A percentile compares a stretch with the other conserved stretches of the same genome.
These are phyloP conservation scores for Pseudogymnoascus sp. DNA, from an alignment of 2,329 filamentous ascomycete genomes.

Conservation along the genomic window DNA sequence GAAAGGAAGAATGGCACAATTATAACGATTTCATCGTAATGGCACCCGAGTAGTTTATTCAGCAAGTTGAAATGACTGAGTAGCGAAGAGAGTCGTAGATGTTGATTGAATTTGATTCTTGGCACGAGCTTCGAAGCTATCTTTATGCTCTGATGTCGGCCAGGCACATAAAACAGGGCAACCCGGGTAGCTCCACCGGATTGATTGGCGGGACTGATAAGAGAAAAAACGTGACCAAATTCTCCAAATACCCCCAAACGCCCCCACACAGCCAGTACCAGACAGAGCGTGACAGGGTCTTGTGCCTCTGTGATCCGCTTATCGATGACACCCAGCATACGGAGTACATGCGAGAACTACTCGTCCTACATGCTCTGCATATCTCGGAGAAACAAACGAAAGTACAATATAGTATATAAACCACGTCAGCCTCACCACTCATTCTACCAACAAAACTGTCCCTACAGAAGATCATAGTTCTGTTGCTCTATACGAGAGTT, in stretches of 20 bases:
- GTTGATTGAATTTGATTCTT: background rate
- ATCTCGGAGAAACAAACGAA: background rate
- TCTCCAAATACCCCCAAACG: background rate
- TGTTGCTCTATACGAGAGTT: background rate
- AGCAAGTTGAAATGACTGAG: background rate
- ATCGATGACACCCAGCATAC: slow-evolving; percentile 5
- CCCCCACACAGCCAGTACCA: background rate
- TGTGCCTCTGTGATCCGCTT: background rate
- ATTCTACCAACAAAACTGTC: background rate
- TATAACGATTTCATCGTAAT: background rate
- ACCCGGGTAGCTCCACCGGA: slow-evolving; percentile 6
- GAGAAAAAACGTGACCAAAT: slow-evolving; percentile 4
- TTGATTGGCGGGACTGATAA: slow-evolving; percentile 5
- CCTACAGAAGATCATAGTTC: background rate
- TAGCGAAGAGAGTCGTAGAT: background rate
- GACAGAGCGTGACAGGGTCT: background rate
- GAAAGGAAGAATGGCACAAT: background rate
- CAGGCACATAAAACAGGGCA: slow-evolving; percentile 6
- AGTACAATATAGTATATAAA: background rate
- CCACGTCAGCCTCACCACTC: background rate
- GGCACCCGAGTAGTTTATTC: background rate
- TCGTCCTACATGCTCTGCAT: background rate
- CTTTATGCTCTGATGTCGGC: background rate
- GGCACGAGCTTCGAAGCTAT: slow-evolving; percentile 1
- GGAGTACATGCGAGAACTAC: background rate